Evolutionary conservation across 108 stramenopile genomes (phyloP).

Genomic region (Nannochloropsis oceanica): DNA sequence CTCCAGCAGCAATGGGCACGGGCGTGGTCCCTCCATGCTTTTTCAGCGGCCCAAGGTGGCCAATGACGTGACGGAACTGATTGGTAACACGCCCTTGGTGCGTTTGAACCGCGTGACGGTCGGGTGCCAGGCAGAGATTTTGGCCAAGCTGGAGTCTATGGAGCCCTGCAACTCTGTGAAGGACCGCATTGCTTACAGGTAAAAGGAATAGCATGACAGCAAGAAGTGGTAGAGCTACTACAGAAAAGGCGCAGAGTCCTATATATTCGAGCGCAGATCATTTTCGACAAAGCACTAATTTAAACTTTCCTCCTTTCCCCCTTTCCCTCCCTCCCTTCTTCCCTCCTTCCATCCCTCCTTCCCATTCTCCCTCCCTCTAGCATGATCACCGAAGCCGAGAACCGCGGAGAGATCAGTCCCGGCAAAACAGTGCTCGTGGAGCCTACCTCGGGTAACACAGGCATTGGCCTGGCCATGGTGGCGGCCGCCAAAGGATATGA

Average conservation of each 20-base stretch:
- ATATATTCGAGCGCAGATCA: neutral
- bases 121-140: conserved; percentile 22
- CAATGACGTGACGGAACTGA: conserved; percentile 34
- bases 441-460: conserved; percentile 76
- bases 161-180: conserved; percentile 75
- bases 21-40: neutral
- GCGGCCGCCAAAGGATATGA: conserved; percentile 70
- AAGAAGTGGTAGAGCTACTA: no score
- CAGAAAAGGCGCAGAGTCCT: neutral
- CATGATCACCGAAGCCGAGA: conserved; percentile 69
- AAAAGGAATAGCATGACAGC: no score
- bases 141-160: conserved; percentile 63
- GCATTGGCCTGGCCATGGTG: conserved; percentile 74
- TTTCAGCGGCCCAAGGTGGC: conserved; percentile 14
- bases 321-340: no score
- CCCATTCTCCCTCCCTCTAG: conserved; percentile 2
- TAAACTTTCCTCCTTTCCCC: no score
- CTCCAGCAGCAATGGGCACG: neutral
- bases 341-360: no score
- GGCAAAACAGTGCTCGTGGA: conserved; percentile 60
- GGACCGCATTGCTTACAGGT: conserved; percentile 56
- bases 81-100: conserved; percentile 41
- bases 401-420: conserved; percentile 56
- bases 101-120: conserved; percentile 34
- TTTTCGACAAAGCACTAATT: no score